phyloP scores from a whole-genome alignment of 352 stramenopile species.

The Phytophthora colocasiae region DNA sequence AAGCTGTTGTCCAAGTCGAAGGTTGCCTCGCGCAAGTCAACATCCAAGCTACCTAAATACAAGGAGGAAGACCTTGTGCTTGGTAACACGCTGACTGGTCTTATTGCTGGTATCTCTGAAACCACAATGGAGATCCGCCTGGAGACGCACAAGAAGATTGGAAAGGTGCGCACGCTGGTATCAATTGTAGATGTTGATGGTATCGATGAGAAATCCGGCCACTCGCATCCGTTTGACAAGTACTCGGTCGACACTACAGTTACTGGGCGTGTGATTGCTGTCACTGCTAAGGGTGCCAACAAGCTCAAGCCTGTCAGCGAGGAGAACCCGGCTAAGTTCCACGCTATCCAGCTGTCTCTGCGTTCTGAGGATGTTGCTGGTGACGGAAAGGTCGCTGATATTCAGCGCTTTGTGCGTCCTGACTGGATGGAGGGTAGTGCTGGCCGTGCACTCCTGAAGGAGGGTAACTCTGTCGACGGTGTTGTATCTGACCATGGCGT shows the following conservation, averaged over 20 bases:
- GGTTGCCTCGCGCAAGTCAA: slow-evolving; percentile 34
- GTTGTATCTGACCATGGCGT: slow-evolving; percentile 74
- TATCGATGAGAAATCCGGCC: slow-evolving; percentile 36
- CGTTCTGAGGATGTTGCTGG: slow-evolving; percentile 53
- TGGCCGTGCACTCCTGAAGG: slow-evolving; percentile 69
- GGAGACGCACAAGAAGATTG: slow-evolving; percentile 72
- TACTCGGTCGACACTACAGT: slow-evolving; percentile 83
- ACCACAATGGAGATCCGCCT: slow-evolving; percentile 86
- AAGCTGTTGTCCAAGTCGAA: slow-evolving; percentile 50
- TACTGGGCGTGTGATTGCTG: slow-evolving; percentile 67
- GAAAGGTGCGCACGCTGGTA: slow-evolving; percentile 80
- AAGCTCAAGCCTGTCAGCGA: slow-evolving; percentile 86
- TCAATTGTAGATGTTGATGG: slow-evolving; percentile 88
- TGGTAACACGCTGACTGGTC: slow-evolving; percentile 72
- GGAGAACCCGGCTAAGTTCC: slow-evolving; percentile 78
- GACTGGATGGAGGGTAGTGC: slow-evolving; percentile 82
- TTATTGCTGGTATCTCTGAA: slow-evolving; percentile 83
- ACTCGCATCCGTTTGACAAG: slow-evolving; percentile 80
- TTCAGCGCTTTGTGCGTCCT: slow-evolving; percentile 60
- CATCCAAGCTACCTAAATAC: slow-evolving; percentile 80
- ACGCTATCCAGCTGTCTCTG: slow-evolving; percentile 75
- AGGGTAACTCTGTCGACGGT: slow-evolving; percentile 64
- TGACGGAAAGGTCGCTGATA: slow-evolving; percentile 40
- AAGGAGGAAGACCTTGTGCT: slow-evolving; percentile 58
- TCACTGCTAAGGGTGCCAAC: slow-evolving; percentile 82